These are phyloP conservation scores for Oryza rufipogon DNA, from an alignment of 176 grass and related monocot genomes.

Conservation along the genomic window DNA sequence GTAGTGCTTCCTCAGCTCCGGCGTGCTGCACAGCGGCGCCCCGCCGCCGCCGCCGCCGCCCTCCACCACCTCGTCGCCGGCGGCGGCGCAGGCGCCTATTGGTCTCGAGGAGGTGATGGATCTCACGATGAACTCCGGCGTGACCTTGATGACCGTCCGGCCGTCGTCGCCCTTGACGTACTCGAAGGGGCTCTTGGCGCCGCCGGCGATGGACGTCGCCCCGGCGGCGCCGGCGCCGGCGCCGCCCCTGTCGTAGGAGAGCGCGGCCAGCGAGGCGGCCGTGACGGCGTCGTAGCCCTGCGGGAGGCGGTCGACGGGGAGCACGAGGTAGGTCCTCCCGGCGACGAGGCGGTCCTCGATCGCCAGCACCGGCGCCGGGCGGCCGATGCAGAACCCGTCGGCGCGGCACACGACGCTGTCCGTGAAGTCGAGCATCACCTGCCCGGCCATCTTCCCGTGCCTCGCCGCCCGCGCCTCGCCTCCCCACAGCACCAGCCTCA, in stretches of 20 bases:
- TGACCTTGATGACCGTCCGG: conserved; percentile 67
- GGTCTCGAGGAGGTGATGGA: conserved; percentile 38
- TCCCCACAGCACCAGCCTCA: conserved; percentile 76
- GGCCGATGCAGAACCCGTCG: conserved; percentile 76
- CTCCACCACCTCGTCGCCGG: not conserved
- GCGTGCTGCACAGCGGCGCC: conserved; percentile 72
- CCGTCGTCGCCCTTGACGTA: conserved; percentile 71
- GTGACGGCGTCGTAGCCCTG: conserved; percentile 50
- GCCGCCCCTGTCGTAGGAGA: conserved; percentile 39
- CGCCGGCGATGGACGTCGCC: conserved; percentile 35
- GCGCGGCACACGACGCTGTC: conserved; percentile 64
- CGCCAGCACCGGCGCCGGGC: conserved; percentile 63
- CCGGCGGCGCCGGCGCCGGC: not conserved
- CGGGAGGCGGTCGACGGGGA: conserved; percentile 79
- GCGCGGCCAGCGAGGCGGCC: conserved; percentile 49
- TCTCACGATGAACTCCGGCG: conserved; percentile 66
- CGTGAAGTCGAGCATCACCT: conserved; percentile 66
- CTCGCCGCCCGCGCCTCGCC: conserved; percentile 34
- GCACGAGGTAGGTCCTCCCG: conserved; percentile 67
- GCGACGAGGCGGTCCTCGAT: conserved; percentile 59
- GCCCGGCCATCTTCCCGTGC: conserved; percentile 51
- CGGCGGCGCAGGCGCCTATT: not conserved
- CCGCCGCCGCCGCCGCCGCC: not conserved
- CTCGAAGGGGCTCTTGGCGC: conserved; percentile 58
- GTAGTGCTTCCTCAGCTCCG: conserved; percentile 96